These are phyloP conservation scores for Novakomyces olei DNA, from an alignment of 805 yeast genomes.

Conservation along the genomic window DNA sequence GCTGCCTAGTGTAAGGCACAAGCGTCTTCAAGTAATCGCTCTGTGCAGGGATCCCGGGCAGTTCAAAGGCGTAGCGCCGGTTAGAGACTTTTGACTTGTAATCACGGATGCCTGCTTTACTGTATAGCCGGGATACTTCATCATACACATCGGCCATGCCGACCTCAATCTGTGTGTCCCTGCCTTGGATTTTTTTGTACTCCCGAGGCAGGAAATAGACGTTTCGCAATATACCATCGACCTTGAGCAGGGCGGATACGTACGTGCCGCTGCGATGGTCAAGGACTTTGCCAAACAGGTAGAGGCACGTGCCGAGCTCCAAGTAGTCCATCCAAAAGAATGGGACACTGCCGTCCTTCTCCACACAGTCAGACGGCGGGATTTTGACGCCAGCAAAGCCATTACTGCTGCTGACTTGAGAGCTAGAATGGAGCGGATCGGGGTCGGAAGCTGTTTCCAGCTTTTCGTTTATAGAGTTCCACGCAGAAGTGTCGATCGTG, in stretches of 20 bases:
- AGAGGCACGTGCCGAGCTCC: conserved; percentile 45
- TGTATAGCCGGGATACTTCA: conserved; percentile 48
- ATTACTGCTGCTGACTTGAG: too few species aligned
- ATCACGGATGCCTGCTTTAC: conserved; percentile 35
- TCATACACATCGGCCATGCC: conserved; percentile 48
- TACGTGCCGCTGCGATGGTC: conserved; percentile 22
- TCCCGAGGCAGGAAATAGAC: conserved; percentile 52
- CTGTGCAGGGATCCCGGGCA: conserved; percentile 55
- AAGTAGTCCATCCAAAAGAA: conserved; percentile 83
- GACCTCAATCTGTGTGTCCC: conserved; percentile 20
- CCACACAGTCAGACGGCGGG: conserved; percentile 16
- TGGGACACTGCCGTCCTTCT: conserved; percentile 29
- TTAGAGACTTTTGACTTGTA: conserved; percentile 48
- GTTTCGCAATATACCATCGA: conserved; percentile 47
- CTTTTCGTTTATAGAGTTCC: too few species aligned
- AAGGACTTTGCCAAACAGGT: conserved; percentile 57
- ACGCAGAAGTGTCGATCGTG: too few species aligned
- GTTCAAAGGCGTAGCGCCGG: conserved; percentile 75
- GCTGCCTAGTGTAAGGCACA: conserved; percentile 34
- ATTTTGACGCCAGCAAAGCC: too few species aligned
- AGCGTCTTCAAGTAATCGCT: conserved; percentile 59
- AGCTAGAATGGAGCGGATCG: too few species aligned
- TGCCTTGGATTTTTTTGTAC: conserved; percentile 14
- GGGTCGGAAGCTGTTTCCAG: too few species aligned
- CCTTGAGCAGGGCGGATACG: conserved; percentile 57